Percentiles rank a stretch among this genome's conserved stretches.
phyloP scores from a whole-genome alignment of 257 asterid genomes.

The Solanum acaule region DNA sequence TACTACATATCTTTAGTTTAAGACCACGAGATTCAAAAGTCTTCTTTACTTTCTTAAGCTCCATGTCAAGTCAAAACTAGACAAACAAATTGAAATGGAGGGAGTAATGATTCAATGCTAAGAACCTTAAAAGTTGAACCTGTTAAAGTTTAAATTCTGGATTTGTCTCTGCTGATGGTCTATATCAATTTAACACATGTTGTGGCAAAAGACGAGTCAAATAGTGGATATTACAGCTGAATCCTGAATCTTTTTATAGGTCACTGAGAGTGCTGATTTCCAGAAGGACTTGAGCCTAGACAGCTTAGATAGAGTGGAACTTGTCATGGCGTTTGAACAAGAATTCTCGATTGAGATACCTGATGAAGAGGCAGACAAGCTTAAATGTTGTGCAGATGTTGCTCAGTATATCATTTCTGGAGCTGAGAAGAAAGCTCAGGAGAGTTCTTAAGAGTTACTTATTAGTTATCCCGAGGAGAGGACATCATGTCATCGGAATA shows the following conservation, averaged over 20 bases:
- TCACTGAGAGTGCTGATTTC: conserved; percentile 63
- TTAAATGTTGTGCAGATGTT: conserved; percentile 70
- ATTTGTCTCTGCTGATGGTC: background rate
- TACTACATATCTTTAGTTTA: background rate
- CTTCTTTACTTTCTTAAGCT: background rate
- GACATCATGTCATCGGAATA: background rate
- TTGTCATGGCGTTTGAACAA: conserved; percentile 78
- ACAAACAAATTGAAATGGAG: background rate
- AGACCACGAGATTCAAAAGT: background rate
- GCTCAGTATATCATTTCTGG: conserved; percentile 39
- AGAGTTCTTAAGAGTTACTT: conserved; percentile 15
- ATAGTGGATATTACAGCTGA: background rate
- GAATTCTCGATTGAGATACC: conserved; percentile 78
- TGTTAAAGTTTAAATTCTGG: background rate
- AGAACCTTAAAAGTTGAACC: background rate
- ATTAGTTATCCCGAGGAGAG: background rate
- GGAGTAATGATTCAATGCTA: background rate
- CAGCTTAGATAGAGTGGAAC: conserved; percentile 72
- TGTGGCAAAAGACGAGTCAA: background rate
- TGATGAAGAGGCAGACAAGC: conserved; percentile 67
- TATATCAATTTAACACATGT: background rate
- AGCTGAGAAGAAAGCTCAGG: conserved; percentile 15
- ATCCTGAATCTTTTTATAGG: conserved; percentile 20
- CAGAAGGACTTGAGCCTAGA: conserved; percentile 78
- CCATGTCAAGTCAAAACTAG: background rate